Conservation (phyloP, 164 flowering plant species). For the Taxillus chinensis region DNA sequence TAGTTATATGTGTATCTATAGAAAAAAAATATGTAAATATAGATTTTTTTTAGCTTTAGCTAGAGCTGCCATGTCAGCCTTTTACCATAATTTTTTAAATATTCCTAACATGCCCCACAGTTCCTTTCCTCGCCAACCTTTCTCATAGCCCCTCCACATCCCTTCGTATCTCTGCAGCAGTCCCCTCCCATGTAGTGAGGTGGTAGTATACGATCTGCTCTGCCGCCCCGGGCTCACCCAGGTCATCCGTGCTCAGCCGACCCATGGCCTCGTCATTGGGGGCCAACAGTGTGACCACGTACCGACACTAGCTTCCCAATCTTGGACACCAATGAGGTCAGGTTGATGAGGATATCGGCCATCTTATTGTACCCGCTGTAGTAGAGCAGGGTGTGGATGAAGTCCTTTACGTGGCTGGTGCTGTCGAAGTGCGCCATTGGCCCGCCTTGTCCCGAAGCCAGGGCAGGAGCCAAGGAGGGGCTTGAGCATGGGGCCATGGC, state of each 20-base stretch:
- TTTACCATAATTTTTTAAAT: no score
- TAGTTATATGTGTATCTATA: no score
- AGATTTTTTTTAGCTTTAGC: no score
- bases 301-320: conserved; percentile 70
- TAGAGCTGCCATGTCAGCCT: no score
- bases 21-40: no score
- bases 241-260: conserved; percentile 61
- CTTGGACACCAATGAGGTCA: conserved; percentile 62
- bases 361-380: conserved; percentile 83
- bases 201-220: conserved; percentile 78
- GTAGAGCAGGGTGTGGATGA: conserved; percentile 57
- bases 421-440: conserved; percentile 75
- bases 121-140: no score
- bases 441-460: conserved; percentile 76
- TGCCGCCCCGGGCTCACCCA: conserved; percentile 74
- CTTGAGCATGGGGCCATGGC: conserved; percentile 44
- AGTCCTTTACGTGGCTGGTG: conserved; percentile 57
- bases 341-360: conserved; percentile 69
- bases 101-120: no score
- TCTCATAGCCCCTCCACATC: no score
- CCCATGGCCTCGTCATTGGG: conserved; percentile 89
- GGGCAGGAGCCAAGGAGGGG: conserved; percentile 49
- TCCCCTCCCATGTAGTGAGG: no score
- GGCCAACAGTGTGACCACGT: conserved; percentile 62
- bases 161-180: no score